Evolutionary conservation across 495 filamentous ascomycete genomes (phyloP).

Genomic region (Cercophora scortea): DNA sequence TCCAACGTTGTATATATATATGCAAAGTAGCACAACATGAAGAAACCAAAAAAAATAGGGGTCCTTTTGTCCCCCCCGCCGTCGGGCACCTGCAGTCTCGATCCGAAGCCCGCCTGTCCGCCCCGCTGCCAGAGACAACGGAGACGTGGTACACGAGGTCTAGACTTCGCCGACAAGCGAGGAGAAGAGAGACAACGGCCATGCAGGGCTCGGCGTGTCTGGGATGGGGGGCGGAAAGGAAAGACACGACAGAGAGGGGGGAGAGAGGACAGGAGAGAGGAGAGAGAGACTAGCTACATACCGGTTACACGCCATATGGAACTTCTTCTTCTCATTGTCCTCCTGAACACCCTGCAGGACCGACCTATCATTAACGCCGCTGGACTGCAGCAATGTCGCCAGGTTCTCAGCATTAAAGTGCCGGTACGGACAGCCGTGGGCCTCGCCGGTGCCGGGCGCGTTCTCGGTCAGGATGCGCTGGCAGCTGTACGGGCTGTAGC

Average conservation of each 20-base stretch:
- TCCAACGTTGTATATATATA: too few species aligned
- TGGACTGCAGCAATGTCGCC: slow-evolving; percentile 57
- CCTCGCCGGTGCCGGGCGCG: slow-evolving; percentile 73
- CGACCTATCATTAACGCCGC: slow-evolving; percentile 69
- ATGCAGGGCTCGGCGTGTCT: neutral
- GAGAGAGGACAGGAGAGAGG: too few species aligned
- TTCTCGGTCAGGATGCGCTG: slow-evolving; percentile 89
- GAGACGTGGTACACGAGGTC: neutral
- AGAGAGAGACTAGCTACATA: slow-evolving; percentile 10
- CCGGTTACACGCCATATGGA: slow-evolving; percentile 93
- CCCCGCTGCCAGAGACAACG: too few species aligned
- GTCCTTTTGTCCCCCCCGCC: neutral
- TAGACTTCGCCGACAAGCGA: neutral
- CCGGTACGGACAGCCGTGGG: slow-evolving; percentile 91
- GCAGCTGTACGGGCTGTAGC: slow-evolving; percentile 86
- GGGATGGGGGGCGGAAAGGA: too few species aligned
- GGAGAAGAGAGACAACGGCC: neutral
- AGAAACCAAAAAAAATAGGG: neutral
- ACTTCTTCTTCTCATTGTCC: slow-evolving; percentile 82
- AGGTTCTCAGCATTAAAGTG: slow-evolving; percentile 88
- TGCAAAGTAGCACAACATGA: neutral
- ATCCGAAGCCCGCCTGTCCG: too few species aligned
- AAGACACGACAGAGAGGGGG: too few species aligned
- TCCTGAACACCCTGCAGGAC: slow-evolving; percentile 75
- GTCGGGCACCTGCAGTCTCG: too few species aligned